Evolutionary conservation across 2,329 filamentous ascomycete species (phyloP).

Genomic region (Amylocarpus encephaloides): DNA sequence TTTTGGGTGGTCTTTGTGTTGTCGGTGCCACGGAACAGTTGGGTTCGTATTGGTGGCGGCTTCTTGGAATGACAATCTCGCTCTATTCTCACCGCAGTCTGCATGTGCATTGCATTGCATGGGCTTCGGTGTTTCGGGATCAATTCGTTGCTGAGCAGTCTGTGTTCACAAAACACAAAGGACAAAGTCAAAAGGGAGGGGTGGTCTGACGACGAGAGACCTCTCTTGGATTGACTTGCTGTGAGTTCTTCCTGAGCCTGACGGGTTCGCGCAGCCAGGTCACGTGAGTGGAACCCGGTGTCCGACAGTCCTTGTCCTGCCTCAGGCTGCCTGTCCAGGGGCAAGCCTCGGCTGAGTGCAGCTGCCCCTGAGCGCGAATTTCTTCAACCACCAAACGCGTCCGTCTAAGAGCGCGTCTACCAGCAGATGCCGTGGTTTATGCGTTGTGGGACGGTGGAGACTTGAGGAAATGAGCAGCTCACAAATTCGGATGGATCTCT

Average conservation of each 20-base stretch:
- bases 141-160: constrained; percentile 1
- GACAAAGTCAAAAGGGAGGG: background rate
- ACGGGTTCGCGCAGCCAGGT: too few relatives aligned
- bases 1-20: background rate
- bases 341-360: background rate
- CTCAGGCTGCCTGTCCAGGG: too few relatives aligned
- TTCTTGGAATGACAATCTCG: constrained; percentile 5
- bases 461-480: background rate
- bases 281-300: too few relatives aligned
- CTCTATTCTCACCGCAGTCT: constrained; percentile 5
- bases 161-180: constrained; percentile 5
- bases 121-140: background rate
- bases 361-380: background rate
- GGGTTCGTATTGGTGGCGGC: constrained; percentile 2
- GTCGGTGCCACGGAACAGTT: constrained; percentile 3
- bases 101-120: constrained; percentile 6
- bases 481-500: background rate
- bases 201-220: background rate
- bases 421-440: background rate
- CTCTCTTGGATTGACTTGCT: background rate
- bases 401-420: background rate
- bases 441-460: background rate
- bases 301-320: too few relatives aligned
- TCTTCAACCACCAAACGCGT: background rate
- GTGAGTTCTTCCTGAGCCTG: background rate